A percentile compares a stretch with the other conserved stretches of the same genome.
These are phyloP conservation scores for Xylaria palmicola DNA, from an alignment of 495 filamentous ascomycete species.

Conservation along the genomic window DNA sequence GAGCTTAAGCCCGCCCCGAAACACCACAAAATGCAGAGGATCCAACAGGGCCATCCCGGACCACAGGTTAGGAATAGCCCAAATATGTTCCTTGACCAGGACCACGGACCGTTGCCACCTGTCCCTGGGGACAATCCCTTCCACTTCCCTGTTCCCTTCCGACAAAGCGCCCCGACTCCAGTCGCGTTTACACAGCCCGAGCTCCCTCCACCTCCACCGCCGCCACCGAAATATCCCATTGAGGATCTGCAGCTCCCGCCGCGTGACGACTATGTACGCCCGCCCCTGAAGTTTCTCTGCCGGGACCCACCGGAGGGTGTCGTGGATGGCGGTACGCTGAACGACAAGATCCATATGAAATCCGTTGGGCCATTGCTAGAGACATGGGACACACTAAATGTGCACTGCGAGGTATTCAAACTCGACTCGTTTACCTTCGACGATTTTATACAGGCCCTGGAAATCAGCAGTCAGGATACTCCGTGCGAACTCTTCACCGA, in stretches of 20 bases:
- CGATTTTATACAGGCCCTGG: constrained; percentile 87
- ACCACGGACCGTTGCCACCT: constrained; percentile 39
- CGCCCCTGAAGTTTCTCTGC: constrained; percentile 74
- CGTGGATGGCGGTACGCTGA: constrained; percentile 30
- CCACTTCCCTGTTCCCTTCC: constrained; percentile 41
- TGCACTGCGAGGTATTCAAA: constrained; percentile 89
- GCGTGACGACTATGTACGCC: constrained; percentile 58
- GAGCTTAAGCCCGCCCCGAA: constrained; percentile 81
- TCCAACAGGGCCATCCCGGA: constrained; percentile 28
- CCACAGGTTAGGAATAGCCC: constrained; percentile 42
- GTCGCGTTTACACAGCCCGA: constrained; percentile 22
- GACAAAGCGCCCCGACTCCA: constrained; percentile 36
- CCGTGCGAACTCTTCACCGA: constrained; percentile 89
- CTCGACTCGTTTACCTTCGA: constrained; percentile 98
- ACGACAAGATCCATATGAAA: constrained; percentile 68
- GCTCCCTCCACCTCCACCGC: constrained; percentile 65
- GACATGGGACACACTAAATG: constrained; percentile 94
- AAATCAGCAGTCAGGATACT: constrained; percentile 70
- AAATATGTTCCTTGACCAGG: constrained; percentile 32
- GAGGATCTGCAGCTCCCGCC: constrained; percentile 83
- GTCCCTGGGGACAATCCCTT: constrained; percentile 41
- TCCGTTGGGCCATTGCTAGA: constrained; percentile 80
- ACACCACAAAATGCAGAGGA: constrained; percentile 65
- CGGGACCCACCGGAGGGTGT: constrained; percentile 50
- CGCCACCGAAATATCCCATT: constrained; percentile 88